Percentiles rank a stretch among this genome's conserved stretches.
phyloP scores from a whole-genome alignment of 1,284 basidiomycete genomes.

The Phellopilus nigrolimitatus region DNA sequence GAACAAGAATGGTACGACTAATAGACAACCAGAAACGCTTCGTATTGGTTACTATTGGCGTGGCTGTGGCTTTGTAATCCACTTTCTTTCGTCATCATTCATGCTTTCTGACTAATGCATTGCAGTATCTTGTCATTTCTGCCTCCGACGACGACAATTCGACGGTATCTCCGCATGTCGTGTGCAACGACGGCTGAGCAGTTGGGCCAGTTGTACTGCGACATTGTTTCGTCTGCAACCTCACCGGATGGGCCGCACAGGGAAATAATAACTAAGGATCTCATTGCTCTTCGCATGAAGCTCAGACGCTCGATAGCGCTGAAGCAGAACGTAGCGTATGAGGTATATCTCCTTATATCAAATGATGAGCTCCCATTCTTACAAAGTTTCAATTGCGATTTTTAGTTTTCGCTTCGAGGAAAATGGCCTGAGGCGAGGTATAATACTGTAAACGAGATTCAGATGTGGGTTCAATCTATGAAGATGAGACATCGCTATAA shows the following conservation, averaged over 20 bases:
- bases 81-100: background rate
- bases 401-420: slow-evolving; percentile 62
- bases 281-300: slow-evolving; percentile 62
- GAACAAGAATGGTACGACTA: background rate
- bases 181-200: slow-evolving; percentile 60
- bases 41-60: slow-evolving; percentile 56
- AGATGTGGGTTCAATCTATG: slow-evolving; percentile 46
- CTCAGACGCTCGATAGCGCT: slow-evolving; percentile 52
- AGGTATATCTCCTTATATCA: too few relatives aligned
- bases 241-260: slow-evolving; percentile 42
- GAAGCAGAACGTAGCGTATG: slow-evolving; percentile 58
- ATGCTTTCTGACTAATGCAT: background rate
- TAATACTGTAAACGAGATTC: slow-evolving; percentile 57
- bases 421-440: slow-evolving; percentile 68
- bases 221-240: slow-evolving; percentile 61
- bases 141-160: slow-evolving; percentile 66
- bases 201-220: slow-evolving; percentile 61
- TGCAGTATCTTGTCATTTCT: slow-evolving; percentile 60
- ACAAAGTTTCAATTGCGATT: background rate
- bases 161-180: slow-evolving; percentile 58
- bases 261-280: slow-evolving; percentile 48
- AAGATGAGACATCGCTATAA: background rate
- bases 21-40: slow-evolving; percentile 56
- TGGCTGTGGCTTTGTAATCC: slow-evolving; percentile 57
- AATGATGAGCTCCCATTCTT: too few relatives aligned